Conservation (phyloP, 2,329 filamentous ascomycete genomes). For the Elsinoe batatas region DNA sequence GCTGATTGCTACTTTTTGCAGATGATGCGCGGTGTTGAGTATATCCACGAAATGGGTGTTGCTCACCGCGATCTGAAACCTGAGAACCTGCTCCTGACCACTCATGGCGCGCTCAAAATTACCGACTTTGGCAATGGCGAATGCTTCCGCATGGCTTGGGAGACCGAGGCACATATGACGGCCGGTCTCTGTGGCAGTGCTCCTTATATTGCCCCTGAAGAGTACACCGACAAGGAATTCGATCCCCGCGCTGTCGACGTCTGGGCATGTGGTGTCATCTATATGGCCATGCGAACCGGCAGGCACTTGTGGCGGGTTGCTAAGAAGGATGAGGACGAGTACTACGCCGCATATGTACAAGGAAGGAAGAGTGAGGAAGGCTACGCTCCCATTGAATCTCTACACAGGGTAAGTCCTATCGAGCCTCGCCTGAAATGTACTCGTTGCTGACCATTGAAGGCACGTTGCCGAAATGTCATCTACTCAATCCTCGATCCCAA, state of each 20-base stretch:
- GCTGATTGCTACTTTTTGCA: constrained; percentile 99
- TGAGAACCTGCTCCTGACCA: constrained; percentile 89
- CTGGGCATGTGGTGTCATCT: constrained; percentile 97
- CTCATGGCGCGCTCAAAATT: constrained; percentile 87
- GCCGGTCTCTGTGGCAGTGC: constrained; percentile 92
- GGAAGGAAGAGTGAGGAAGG: constrained; percentile 90
- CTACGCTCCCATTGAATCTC: constrained; percentile 89
- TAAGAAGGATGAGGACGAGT: constrained; percentile 93
- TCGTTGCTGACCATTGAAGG: constrained; percentile 43
- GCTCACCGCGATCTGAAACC: constrained; percentile 95
- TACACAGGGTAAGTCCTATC: constrained; percentile 68
- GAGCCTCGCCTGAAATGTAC: not conserved
- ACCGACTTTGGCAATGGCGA: constrained; percentile 98
- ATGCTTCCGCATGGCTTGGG: constrained; percentile 99
- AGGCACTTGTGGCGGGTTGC: constrained; percentile 95
- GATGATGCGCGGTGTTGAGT: constrained; percentile 97
- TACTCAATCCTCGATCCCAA: constrained; percentile 98
- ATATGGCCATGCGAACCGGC: constrained; percentile 98
- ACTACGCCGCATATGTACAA: constrained; percentile 88
- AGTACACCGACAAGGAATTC: constrained; percentile 91
- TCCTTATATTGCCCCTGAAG: constrained; percentile 94
- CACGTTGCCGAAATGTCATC: constrained; percentile 94
- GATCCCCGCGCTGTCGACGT: constrained; percentile 96
- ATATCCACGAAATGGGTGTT: constrained; percentile 98
- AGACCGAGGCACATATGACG: constrained; percentile 96